A percentile compares a stretch with the other conserved stretches of the same genome.
These are phyloP conservation scores for Luffa acutangula DNA, from an alignment of 306 rosid species.

Conservation along the genomic window DNA sequence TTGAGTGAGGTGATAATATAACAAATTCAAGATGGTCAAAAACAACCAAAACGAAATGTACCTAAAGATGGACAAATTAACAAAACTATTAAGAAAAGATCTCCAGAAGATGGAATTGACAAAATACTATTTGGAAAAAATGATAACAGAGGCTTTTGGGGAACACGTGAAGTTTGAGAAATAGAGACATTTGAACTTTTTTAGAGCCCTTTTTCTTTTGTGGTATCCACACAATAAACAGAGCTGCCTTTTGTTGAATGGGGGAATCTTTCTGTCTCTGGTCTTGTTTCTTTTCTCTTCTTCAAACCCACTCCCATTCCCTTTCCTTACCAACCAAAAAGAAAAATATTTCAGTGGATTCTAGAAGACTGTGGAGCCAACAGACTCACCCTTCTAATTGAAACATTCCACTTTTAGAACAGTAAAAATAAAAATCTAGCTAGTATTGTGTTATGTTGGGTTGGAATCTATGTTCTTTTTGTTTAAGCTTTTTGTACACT, in stretches of 20 bases:
- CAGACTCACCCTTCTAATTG: not conserved
- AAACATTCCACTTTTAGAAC: not conserved
- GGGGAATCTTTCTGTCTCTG: not conserved
- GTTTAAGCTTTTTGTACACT: not conserved
- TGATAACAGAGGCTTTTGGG: not conserved
- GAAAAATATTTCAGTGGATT: not conserved
- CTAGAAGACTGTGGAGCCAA: slow-evolving; percentile 5
- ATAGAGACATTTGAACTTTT: not conserved
- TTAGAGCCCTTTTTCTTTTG: not conserved
- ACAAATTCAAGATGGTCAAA: not conserved
- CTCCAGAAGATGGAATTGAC: not conserved
- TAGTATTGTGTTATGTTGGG: not conserved
- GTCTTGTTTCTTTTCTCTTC: not conserved
- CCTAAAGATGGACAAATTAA: not conserved
- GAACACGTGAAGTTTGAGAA: not conserved
- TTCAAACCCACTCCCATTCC: not conserved
- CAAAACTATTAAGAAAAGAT: not conserved
- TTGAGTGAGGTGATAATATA: not conserved
- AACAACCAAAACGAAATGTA: not conserved
- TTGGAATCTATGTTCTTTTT: not conserved
- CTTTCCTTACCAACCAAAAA: not conserved
- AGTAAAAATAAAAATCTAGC: not conserved
- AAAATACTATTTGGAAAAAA: not conserved
- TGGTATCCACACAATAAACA: not conserved
- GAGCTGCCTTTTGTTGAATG: slow-evolving; percentile 9